Conservation (phyloP, 1,284 basidiomycete species). For the Rhodotorula sp. region DNA sequence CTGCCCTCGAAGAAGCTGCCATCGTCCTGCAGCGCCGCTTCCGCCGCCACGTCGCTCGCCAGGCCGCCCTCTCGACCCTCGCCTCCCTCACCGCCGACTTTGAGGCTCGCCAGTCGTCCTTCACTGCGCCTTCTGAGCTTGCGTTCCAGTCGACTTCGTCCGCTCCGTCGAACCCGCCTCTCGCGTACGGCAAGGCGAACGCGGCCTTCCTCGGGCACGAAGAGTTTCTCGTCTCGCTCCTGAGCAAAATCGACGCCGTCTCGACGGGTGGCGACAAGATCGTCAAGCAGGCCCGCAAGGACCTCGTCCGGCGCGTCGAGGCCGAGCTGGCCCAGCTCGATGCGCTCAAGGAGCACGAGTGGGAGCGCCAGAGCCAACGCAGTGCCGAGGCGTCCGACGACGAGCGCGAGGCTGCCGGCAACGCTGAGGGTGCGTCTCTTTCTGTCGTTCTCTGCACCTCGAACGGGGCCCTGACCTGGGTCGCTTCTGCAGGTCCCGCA, state of each 20-base stretch:
- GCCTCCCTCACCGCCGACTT: slow-evolving; percentile 18
- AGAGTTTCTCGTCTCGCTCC: slow-evolving; percentile 62
- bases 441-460: background rate
- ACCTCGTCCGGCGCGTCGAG: slow-evolving; percentile 65
- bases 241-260: slow-evolving; percentile 67
- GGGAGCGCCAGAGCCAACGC: slow-evolving; percentile 42
- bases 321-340: slow-evolving; percentile 61
- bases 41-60: slow-evolving; percentile 23
- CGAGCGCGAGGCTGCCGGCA: background rate
- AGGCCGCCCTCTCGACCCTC: slow-evolving; percentile 27
- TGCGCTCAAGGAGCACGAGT: slow-evolving; percentile 51
- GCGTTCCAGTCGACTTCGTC: slow-evolving; percentile 10
- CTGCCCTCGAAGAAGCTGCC: slow-evolving; percentile 10
- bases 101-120: slow-evolving; percentile 12
- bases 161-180: slow-evolving; percentile 42
- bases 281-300: slow-evolving; percentile 62
- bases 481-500: background rate
- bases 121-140: slow-evolving; percentile 18
- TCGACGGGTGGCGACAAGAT: slow-evolving; percentile 63
- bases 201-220: slow-evolving; percentile 63
- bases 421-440: background rate
- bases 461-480: background rate
- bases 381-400: background rate
- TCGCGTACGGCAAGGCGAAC: slow-evolving; percentile 60
- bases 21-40: slow-evolving; percentile 28